These are phyloP conservation scores for Rheum nobile DNA, from an alignment of 148 eudicot species.

Conservation along the genomic window DNA sequence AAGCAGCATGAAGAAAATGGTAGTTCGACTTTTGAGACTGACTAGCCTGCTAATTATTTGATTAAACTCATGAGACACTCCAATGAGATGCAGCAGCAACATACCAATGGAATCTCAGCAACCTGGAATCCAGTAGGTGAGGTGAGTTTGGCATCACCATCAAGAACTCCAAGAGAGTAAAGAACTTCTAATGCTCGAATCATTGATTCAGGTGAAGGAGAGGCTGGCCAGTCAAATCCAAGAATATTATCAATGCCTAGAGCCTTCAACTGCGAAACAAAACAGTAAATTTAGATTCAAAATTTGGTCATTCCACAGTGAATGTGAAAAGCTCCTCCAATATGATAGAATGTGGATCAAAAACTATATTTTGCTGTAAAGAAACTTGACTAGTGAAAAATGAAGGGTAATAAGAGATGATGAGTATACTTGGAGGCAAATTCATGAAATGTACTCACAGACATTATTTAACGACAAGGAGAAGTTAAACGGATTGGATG, in stretches of 20 bases:
- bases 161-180: slow-evolving; percentile 88
- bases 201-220: slow-evolving; percentile 97
- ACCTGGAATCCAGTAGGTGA: slow-evolving; percentile 93
- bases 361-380: background rate
- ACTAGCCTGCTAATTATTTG: background rate
- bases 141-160: slow-evolving; percentile 96
- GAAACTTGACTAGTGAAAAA: background rate
- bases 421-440: background rate
- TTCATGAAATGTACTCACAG: background rate
- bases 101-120: slow-evolving; percentile 93
- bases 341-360: background rate
- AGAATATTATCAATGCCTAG: slow-evolving; percentile 92
- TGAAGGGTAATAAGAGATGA: slow-evolving; percentile 6
- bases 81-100: slow-evolving; percentile 9
- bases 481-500: background rate
- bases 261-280: slow-evolving; percentile 68
- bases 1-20: background rate
- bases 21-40: background rate
- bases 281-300: background rate
- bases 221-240: slow-evolving; percentile 94
- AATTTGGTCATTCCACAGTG: background rate
- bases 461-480: background rate
- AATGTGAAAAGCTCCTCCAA: background rate
- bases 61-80: background rate
- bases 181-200: slow-evolving; percentile 95